A percentile compares a stretch with the other conserved stretches of the same genome.
Conservation (phyloP, 2,329 filamentous ascomycete species). For the Penicillium nordicum region DNA sequence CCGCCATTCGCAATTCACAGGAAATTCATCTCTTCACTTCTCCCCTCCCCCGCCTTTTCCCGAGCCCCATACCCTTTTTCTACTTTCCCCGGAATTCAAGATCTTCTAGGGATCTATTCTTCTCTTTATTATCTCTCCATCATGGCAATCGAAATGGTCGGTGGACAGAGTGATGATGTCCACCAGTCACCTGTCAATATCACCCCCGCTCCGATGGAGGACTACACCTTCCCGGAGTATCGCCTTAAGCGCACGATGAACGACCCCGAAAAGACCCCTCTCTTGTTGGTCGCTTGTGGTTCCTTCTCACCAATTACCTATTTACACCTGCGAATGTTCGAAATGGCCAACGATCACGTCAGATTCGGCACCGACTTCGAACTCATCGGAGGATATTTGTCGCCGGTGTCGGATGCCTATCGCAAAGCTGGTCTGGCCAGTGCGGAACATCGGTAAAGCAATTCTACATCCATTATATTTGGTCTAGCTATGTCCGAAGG, state of each 20-base stretch:
- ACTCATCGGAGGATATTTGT: conserved; percentile 79
- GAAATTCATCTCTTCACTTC: conserved; percentile 4
- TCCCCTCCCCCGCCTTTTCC: conserved; percentile 6
- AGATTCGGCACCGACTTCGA: conserved; percentile 75
- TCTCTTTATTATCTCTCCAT: conserved; percentile 1
- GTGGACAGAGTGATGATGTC: conserved; percentile 29
- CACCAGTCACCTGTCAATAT: conserved; percentile 22
- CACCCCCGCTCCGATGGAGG: conserved; percentile 34
- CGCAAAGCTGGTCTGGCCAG: conserved; percentile 77
- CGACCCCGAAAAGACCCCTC: conserved; percentile 47
- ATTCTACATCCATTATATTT: neutral
- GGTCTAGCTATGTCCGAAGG: neutral
- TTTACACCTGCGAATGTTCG: conserved; percentile 76
- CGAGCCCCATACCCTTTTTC: neutral
- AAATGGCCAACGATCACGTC: conserved; percentile 78
- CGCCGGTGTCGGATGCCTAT: conserved; percentile 71
- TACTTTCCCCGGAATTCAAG: neutral
- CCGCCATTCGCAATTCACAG: conserved; percentile 7
- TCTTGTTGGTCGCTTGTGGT: conserved; percentile 50
- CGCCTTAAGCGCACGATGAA: conserved; percentile 47
- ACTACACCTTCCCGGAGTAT: conserved; percentile 45
- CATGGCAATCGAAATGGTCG: conserved; percentile 31
- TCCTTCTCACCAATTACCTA: conserved; percentile 62
- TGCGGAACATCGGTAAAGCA: conserved; percentile 61
- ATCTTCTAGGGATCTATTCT: neutral